Base-by-base conservation (phyloP, 106 monocot genomes). In the Allium fistulosum region DNA sequence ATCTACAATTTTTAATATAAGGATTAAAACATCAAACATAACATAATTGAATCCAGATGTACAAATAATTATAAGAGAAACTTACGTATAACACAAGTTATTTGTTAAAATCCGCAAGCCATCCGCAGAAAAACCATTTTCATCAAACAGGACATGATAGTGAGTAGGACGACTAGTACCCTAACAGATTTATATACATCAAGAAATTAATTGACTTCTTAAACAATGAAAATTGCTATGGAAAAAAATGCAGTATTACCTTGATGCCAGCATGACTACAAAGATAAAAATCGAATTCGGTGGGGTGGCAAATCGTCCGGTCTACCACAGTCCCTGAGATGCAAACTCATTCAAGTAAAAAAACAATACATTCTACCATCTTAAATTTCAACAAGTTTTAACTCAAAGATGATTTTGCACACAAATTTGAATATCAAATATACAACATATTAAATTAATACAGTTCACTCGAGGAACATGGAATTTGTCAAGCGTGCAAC, bases 221-320 rank as follows among this genome's bases (percentile, higher is more conserved):
- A 22, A 22, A 53, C 52, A 53, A 53, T 13, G 52, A 53, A 13
- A 10, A 53, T 22, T 22, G 22, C 22, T 22, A 22, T 22, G 22
- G 11, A 53, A 10, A 53, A 13, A 13, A 9, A 53, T 53, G 48
- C 7, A n/a, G 0, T 26, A 13, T 56, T 79, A 88, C 93, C 85
- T 93, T 80, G 28, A 94, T 94, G 8, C 94, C 94, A 13, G 89
- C 86, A 78, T 94, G 94, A 48, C 89, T 90, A 50, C 94, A 94
- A 6, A 94, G 74, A 58, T 82, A 94, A 64, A 94, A 94, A 50
- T 94, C 94, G 26, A 94, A 94, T 61, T 90, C 84, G 0, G 84
- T 82, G 0, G 94, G 94, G 48, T 94, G 94, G 62, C 89, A 94
- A 15, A 94, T 94, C 6, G 49, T 26, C n/a, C 57, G 74, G 60